Base-by-base conservation (phyloP, 179 eudicot species). In the Beta corolliflora region DNA sequence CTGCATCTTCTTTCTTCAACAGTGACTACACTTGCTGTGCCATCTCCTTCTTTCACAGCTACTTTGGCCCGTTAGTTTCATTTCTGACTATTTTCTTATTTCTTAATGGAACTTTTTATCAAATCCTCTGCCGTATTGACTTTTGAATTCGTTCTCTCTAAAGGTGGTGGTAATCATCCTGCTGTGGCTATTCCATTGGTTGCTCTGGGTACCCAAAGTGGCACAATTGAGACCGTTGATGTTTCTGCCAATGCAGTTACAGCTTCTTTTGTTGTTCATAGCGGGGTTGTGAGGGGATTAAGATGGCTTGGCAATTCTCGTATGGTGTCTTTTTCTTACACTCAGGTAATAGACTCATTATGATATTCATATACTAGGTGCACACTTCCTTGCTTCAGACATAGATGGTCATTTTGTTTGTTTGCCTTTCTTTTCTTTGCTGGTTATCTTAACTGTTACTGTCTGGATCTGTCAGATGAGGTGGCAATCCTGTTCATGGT, bases 241-340 rank as follows among this genome's bases (percentile, higher is more conserved):
- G 94, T 97, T 85, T 90, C 93, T 80, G 94, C 99, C 73, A 97
- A 90, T 88, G 93, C 99, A 71, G 87, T 97, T 85, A 92, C 98
- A 19, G 85, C 94, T 7, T 93, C 98, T 79, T 94, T 94, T 83
- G 84, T 95, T 80, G 95, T 90, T 85, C 99, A 97, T 84, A 84
- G 81, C 75, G 85, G 91, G 85, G 88, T 84, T 76, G 94, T 97
- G 46, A 85, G 97, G 89, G 99, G 99, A 77, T 89, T 97, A 88
- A 89, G 98, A 77, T 97, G 99, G 99, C 93, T 97, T 54, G 99
- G 99, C 77, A 97, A 94, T 89, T 90, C 99, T 73, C 92, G 97
- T 73, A 79, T 97, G 70, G 99, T 94, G 18, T 97, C 99, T 18
- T 94, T 94, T 84, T 94, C 99, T 64, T 97, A 93, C 82, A 87